A percentile compares a stretch with the other conserved stretches of the same genome.
These are phyloP conservation scores for Arbutus unedo DNA, from an alignment of 148 eudicot genomes.

Conservation along the genomic window DNA sequence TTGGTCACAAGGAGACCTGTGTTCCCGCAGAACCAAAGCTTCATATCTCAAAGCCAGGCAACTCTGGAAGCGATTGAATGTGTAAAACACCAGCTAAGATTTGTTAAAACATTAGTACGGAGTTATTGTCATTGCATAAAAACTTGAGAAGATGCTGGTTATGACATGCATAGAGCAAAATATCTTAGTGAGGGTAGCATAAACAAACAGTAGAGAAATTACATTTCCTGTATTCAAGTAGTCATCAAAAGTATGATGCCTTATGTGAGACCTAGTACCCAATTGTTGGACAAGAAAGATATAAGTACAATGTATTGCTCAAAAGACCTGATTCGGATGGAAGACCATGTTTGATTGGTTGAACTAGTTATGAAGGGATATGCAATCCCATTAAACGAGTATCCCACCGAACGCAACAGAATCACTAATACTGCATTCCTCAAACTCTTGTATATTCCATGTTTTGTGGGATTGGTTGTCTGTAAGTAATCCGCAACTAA, in stretches of 20 bases:
- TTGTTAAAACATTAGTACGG: background rate
- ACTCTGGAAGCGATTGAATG: slow-evolving; percentile 42
- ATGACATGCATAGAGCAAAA: background rate
- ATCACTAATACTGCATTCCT: background rate
- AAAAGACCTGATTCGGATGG: no score
- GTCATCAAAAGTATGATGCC: background rate
- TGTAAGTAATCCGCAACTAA: background rate
- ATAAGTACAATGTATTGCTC: background rate
- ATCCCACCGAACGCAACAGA: background rate
- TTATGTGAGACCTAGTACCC: background rate
- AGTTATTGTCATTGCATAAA: background rate
- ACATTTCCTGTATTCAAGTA: background rate
- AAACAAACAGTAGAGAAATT: background rate
- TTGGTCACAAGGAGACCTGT: slow-evolving; percentile 30
- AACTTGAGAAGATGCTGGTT: background rate
- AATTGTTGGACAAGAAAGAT: background rate
- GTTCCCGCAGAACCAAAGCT: slow-evolving; percentile 60
- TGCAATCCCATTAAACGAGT: background rate
- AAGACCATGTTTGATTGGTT: background rate
- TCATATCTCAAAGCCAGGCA: slow-evolving; percentile 90
- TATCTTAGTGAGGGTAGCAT: background rate
- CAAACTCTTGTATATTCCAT: background rate
- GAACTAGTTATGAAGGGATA: background rate
- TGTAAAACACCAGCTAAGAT: background rate
- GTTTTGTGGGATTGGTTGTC: background rate